Conservation (phyloP, 495 filamentous ascomycete genomes). For the Hyphodiscus hymeniophilus region DNA sequence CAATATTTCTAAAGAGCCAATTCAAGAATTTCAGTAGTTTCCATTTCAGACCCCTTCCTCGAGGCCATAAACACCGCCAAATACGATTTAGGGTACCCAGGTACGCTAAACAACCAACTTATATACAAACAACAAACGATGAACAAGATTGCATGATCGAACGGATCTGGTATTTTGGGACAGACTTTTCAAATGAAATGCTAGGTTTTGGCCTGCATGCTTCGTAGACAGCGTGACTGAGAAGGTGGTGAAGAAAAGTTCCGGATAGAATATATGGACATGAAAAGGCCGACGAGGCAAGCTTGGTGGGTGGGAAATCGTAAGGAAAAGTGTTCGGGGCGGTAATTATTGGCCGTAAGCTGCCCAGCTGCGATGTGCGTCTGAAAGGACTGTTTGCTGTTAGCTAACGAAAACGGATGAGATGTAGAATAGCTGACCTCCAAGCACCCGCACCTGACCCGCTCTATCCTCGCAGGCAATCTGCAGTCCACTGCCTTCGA, state of each 20-base stretch:
- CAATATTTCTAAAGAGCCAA: too few species aligned
- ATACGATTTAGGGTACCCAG: too few species aligned
- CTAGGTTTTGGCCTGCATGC: slow-evolving; percentile 3
- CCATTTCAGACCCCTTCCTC: too few species aligned
- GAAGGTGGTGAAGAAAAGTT: not conserved
- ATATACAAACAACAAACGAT: not conserved
- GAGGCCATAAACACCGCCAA: too few species aligned
- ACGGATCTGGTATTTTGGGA: too few species aligned
- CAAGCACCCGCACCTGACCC: slow-evolving; percentile 59
- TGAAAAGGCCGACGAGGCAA: too few species aligned
- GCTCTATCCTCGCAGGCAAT: slow-evolving; percentile 74
- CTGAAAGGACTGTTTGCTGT: slow-evolving; percentile 34
- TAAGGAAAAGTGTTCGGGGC: too few species aligned
- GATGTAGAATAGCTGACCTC: slow-evolving; percentile 46
- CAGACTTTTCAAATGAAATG: not conserved
- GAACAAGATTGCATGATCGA: slow-evolving; percentile 1
- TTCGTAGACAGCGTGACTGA: not conserved
- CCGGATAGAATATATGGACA: not conserved
- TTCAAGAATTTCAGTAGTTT: too few species aligned
- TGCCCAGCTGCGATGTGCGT: slow-evolving; percentile 36
- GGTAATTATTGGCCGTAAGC: slow-evolving; percentile 27
- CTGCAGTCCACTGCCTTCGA: slow-evolving; percentile 76
- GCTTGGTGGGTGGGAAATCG: not conserved
- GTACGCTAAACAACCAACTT: not conserved
- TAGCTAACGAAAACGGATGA: too few species aligned